These are phyloP conservation scores for Gastrolobium bilobum DNA, from an alignment of 306 rosid genomes.

Conservation along the genomic window DNA sequence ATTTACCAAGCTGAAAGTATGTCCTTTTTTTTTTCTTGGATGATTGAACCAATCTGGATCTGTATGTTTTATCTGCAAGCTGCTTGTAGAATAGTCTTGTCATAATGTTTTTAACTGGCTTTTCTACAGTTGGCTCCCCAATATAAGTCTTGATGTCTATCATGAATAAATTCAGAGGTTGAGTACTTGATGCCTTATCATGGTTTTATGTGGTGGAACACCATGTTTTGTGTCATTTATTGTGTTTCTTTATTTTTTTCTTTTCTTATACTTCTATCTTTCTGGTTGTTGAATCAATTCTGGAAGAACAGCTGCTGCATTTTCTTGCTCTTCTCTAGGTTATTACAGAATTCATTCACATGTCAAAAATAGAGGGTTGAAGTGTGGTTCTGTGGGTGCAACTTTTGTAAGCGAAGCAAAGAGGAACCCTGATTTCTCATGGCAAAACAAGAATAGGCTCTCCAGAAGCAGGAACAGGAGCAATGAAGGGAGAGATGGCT, in stretches of 20 bases:
- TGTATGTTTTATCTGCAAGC: constrained; percentile 13
- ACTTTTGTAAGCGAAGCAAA: constrained; percentile 73
- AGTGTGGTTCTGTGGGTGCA: constrained; percentile 54
- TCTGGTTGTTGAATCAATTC: constrained; percentile 40
- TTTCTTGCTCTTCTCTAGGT: constrained; percentile 60
- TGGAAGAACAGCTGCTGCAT: constrained; percentile 60
- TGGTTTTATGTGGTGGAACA: background rate
- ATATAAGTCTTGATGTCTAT: constrained; percentile 1
- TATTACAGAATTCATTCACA: constrained; percentile 55
- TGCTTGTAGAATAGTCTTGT: constrained; percentile 11
- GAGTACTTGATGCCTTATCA: background rate
- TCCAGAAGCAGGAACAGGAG: constrained; percentile 76
- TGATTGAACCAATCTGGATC: constrained; percentile 34
- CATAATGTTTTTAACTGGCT: constrained; percentile 10
- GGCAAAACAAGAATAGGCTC: constrained; percentile 72
- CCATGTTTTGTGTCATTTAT: background rate
- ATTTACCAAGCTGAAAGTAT: background rate
- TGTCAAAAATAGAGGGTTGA: constrained; percentile 58
- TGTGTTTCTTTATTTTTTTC: background rate
- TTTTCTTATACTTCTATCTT: background rate
- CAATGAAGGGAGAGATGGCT: constrained; percentile 73
- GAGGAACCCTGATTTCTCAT: constrained; percentile 81
- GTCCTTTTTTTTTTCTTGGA: background rate
- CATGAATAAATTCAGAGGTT: constrained; percentile 2
- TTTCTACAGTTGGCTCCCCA: constrained; percentile 17